Conservation (phyloP, 1,284 basidiomycete species). For the Cyathus olla region DNA sequence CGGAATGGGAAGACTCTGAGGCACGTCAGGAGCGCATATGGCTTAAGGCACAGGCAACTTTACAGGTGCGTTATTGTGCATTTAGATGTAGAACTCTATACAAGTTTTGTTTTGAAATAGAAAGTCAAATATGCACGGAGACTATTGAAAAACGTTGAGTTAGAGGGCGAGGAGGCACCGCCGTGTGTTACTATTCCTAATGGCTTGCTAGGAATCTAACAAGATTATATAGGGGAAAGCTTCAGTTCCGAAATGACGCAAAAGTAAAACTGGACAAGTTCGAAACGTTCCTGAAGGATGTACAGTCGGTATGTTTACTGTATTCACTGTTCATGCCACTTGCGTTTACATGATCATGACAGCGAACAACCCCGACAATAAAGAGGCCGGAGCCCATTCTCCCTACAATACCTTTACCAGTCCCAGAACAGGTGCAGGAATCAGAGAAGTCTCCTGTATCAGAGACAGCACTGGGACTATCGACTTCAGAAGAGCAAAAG, state of each 20-base stretch:
- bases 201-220: not conserved
- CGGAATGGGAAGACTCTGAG: constrained; percentile 57
- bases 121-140: constrained; percentile 71
- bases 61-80: constrained; percentile 59
- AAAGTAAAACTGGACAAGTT: constrained; percentile 62
- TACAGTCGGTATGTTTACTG: constrained; percentile 56
- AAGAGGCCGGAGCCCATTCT: constrained; percentile 33
- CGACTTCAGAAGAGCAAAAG: not conserved
- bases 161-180: constrained; percentile 53
- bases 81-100: constrained; percentile 3
- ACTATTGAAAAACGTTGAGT: constrained; percentile 67
- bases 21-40: constrained; percentile 50
- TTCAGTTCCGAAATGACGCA: constrained; percentile 56
- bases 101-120: constrained; percentile 43
- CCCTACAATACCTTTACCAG: constrained; percentile 40
- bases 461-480: not conserved
- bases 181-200: constrained; percentile 52
- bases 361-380: constrained; percentile 8
- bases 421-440: not conserved
- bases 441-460: constrained; percentile 3
- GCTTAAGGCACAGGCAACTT: constrained; percentile 65
- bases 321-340: constrained; percentile 14
- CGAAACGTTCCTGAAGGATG: constrained; percentile 59
- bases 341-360: constrained; percentile 9
- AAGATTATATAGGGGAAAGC: constrained; percentile 45